Evolutionary conservation across 192 early-diverging fungal species (phyloP).

Genomic region (Funneliformis geosporum): DNA sequence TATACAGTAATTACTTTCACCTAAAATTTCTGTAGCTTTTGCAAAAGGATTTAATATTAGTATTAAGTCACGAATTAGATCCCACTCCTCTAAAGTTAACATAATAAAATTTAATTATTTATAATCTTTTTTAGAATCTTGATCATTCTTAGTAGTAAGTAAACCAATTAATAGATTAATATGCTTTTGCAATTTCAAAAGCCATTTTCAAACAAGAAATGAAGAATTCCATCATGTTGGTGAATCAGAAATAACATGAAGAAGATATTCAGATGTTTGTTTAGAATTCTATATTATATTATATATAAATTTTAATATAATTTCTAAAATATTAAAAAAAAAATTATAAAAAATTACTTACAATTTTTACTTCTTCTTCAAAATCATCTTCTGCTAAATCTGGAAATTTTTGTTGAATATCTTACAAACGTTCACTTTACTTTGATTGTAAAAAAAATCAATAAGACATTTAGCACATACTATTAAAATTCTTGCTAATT

Average conservation of each 20-base stretch:
- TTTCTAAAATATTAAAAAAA: background rate
- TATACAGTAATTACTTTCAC: background rate
- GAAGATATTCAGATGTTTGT: background rate
- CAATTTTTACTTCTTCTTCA: background rate
- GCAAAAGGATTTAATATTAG: background rate
- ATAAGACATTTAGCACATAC: background rate
- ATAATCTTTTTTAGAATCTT: background rate
- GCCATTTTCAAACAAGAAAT: background rate
- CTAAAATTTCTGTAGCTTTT: background rate
- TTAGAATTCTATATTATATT: no score
- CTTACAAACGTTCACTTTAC: background rate
- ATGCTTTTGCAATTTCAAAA: background rate
- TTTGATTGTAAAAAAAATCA: background rate
- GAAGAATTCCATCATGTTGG: background rate
- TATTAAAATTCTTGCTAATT: background rate
- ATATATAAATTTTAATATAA: background rate
- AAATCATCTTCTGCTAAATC: background rate
- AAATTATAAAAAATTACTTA: background rate
- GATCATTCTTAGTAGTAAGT: background rate
- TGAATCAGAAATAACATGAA: background rate
- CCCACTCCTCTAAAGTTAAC: background rate
- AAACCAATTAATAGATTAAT: background rate
- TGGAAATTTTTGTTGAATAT: background rate
- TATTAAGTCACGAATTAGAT: background rate
- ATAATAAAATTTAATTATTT: background rate